Evolutionary conservation across 305 asterid species (phyloP), one percentile per base, ranked within the genome.

Genomic region (Rubia peregrina): DNA sequence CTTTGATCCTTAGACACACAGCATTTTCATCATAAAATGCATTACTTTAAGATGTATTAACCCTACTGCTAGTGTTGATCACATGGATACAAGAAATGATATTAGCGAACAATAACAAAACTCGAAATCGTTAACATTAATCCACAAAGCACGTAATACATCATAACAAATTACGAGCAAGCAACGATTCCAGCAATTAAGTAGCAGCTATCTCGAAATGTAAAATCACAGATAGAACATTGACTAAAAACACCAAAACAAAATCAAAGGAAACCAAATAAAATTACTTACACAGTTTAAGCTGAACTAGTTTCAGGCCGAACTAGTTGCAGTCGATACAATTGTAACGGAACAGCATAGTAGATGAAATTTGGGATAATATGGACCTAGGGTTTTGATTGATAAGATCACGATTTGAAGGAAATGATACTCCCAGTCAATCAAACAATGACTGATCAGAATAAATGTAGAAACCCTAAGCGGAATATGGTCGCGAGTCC

Each of bases 341-440:
- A 40, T 41, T 64, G 8, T 19, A 33, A 9, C 12, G 0, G 5
- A 44, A 19, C 36, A 41, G 19, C 7, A 7, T 36, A 71, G 2
- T 7, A 38, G 5, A 38, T 41, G 48, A 11, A 36, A 64, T 64
- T 38, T 42, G 69, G 43, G 33, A 36, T 33, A 40, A 24, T 21
- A 64, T 81, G 53, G 36, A 88, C 90, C 89, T 83, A 85, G 90
- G 90, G 83, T 81, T 82, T 67, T 73, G 80, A 76, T 78, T 77
- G 65, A 76, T 71, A 68, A 61, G 71, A 75, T 70, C 61, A 11
- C 8, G 71, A 67, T 22, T 43, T 46, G 36, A 26, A 26, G 21
- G 43, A 21, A 38, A 46, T 0, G 24, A 48, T 4, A 7, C 36
- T 33, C 24, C 44, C 22, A 19, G 7, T 22, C 9, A 67, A 43